These are phyloP conservation scores for Monosporascus sp. DNA, from an alignment of 2,329 filamentous ascomycete genomes.

Conservation along the genomic window DNA sequence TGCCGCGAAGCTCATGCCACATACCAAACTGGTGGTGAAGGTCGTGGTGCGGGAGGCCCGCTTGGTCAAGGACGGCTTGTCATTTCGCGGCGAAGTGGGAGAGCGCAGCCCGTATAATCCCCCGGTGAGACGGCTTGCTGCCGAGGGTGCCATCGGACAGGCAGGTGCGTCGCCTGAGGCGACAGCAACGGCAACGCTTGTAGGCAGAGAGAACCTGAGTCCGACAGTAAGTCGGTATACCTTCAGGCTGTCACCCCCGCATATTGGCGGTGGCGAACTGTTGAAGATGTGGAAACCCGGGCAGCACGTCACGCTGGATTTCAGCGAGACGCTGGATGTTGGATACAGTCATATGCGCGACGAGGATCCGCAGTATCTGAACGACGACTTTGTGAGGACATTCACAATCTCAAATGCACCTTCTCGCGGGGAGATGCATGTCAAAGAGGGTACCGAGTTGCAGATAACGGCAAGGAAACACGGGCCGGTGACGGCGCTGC, in stretches of 20 bases:
- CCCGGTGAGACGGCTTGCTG: slow-evolving; percentile 56
- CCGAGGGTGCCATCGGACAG: slow-evolving; percentile 41
- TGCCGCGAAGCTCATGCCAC: slow-evolving; percentile 59
- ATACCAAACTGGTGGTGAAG: slow-evolving; percentile 67
- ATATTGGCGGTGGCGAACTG: slow-evolving; percentile 16
- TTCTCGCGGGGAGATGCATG: slow-evolving; percentile 5
- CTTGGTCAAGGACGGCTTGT: slow-evolving; percentile 59
- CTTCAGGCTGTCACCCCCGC: slow-evolving; percentile 31
- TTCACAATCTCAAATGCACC: slow-evolving; percentile 66
- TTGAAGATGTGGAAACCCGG: slow-evolving; percentile 55
- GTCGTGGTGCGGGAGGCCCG: slow-evolving; percentile 57
- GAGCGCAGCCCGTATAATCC: slow-evolving; percentile 77
- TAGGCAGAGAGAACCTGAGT: slow-evolving; percentile 55
- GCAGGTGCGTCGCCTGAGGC: not conserved
- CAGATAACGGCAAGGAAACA: slow-evolving; percentile 69
- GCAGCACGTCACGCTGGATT: slow-evolving; percentile 74
- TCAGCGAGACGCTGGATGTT: slow-evolving; percentile 60
- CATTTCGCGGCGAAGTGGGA: slow-evolving; percentile 57
- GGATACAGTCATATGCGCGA: slow-evolving; percentile 84
- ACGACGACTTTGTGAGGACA: slow-evolving; percentile 78
- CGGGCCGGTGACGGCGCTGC: slow-evolving; percentile 61
- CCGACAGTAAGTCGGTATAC: slow-evolving; percentile 63
- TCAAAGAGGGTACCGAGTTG: slow-evolving; percentile 36
- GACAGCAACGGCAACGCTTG: slow-evolving; percentile 46
- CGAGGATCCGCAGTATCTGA: slow-evolving; percentile 71